Base-by-base conservation (phyloP, 192 early-diverging fungal genomes). In the Geranomyces variabilis region DNA sequence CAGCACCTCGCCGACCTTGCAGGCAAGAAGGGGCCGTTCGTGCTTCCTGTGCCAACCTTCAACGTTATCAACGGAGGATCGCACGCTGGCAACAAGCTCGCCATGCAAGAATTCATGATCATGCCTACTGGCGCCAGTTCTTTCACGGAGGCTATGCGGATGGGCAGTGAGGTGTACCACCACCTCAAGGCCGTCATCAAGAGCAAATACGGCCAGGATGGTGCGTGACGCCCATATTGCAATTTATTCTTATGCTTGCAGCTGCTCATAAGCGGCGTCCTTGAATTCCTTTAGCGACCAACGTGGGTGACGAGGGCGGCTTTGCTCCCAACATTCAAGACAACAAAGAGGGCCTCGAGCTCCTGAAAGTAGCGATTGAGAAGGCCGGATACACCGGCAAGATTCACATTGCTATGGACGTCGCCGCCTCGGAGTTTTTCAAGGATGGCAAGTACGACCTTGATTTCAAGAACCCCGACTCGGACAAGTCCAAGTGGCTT, bases 61-160 rank as follows among this genome's bases (percentile, higher is more conserved):
- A 99, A 99, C 87, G 95, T 99, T 74, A 96, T 99, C 85, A 99
- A 99, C 88, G 96, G 96, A 77, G 96, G 96, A 65, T 93, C 93
- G 63, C 96, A 99, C 84, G 97, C 97, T 48, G 97, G 97, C 72
- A 99, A 99, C 92, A 97, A 96, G 86, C 90, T 99, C 67, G 97
- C 97, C 71, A 96, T 99, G 95, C 97, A 99, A 82, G 97, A 99
- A 84, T 99, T 98, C 86, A 99, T 99, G 97, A 99, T 99, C 72
- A 81, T 97, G 79, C 96, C 96, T 65, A 95, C 93, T 51, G 96
- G 96, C 71, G 96, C 96, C 33, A 61, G 81, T 46, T 90, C 91
- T 33, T 99, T 97, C 84, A 79, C 90, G 41, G 94, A 99, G 82
- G 96, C 96, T 72, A 95, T 99, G 94, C 89, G 91, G 86, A 97